Evolutionary conservation across 495 filamentous ascomycete species (phyloP), one percentile per base, ranked within the genome.

Genomic region (Patellaria atrata): DNA sequence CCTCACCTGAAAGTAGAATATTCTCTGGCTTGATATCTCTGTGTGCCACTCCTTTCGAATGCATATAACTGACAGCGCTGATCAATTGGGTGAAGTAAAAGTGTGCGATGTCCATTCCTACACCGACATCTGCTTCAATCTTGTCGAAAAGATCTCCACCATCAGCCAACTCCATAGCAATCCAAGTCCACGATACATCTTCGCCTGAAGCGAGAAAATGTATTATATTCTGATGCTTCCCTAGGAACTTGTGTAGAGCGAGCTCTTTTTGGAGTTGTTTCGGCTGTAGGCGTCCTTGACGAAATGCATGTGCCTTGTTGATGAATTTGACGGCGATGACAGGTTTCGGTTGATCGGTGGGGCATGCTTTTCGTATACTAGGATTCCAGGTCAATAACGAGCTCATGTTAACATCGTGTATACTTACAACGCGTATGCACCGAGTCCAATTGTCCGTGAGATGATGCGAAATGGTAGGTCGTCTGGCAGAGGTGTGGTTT

Each of bases 81-180:
- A 94, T 69, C 30, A 99, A 67, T 54, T 99, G 91, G 1, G 75
- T 71, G 57, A 99, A 99, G 58, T 94, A 99, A 32, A 94, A 71
- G 48, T 96, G 89, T 20, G 86, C 87, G 46, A 99, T 77, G 56
- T 94, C 82, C 56, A 94, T 79, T 7, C 73, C 68, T 8, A 94
- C 80, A 35, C 91, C 89, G 19, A 83, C 79, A 56, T 97, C 89
- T 3, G 89, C 84, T 56, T 97, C 89, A 51, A 97, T 94, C 62
- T 97, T 97, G 69, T 97, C 89, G 61, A 99, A 99, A 9, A 99
- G 70, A 54, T 99, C 89, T 10, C 89, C 89, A 26, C 89, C 89
- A 42, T 87, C 82, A 27, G 89, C 89, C 47, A 82, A 75, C 55
- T 99, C 89, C 85, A 99, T 94, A 10, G 83, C 85, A 49, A 99